These are phyloP conservation scores for Pleurotus tuber-regium DNA, from an alignment of 768 basidiomycete species.

Conservation along the genomic window DNA sequence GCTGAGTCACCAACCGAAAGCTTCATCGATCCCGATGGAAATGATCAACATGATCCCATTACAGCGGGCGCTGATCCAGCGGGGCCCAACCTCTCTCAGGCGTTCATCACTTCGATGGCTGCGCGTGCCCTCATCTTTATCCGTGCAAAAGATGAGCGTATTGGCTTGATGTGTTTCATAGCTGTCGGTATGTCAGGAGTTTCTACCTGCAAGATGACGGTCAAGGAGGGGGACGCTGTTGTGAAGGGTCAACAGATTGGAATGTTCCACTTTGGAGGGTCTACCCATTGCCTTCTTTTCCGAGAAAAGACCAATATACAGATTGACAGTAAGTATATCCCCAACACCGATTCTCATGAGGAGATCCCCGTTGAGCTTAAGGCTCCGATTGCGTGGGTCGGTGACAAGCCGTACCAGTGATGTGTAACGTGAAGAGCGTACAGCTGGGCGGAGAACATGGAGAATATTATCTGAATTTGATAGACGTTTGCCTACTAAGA, in stretches of 20 bases:
- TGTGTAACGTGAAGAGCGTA: no score
- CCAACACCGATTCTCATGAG: conserved; percentile 8
- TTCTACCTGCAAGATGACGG: conserved; percentile 55
- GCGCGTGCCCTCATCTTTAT: conserved; percentile 54
- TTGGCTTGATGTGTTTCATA: conserved; percentile 56
- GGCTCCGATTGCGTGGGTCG: no score
- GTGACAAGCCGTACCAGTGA: no score
- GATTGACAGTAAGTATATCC: conserved; percentile 3
- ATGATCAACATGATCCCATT: no score
- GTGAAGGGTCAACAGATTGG: conserved; percentile 55
- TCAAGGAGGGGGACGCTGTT: conserved; percentile 42
- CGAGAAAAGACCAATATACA: conserved; percentile 19
- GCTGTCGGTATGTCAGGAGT: conserved; percentile 61
- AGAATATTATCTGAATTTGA: no score
- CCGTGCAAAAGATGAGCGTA: conserved; percentile 43
- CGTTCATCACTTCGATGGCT: conserved; percentile 41
- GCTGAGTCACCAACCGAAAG: conserved; percentile 19
- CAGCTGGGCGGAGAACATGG: no score
- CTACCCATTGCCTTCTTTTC: conserved; percentile 47
- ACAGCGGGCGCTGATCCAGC: conserved; percentile 24
- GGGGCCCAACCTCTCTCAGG: conserved; percentile 27
- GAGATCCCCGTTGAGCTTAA: no score
- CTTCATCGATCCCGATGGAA: conserved; percentile 4
- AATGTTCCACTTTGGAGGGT: conserved; percentile 64
- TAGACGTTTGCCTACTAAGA: no score